Evolutionary conservation across 495 filamentous ascomycete genomes (phyloP).

Genomic region (Talaromyces proteolyticus): DNA sequence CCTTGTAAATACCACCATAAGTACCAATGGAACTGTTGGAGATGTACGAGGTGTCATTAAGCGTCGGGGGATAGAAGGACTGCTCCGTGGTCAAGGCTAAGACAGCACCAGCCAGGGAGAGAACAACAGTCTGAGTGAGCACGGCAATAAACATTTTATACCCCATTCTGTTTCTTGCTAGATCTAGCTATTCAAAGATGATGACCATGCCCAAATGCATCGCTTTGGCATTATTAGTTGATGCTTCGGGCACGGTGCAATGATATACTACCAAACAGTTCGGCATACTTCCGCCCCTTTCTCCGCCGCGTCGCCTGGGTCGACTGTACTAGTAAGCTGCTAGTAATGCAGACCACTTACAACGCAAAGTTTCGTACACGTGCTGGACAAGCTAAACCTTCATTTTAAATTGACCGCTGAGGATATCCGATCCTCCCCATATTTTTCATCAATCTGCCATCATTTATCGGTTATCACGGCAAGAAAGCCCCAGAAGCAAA

Average conservation of each 20-base stretch:
- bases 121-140: background rate
- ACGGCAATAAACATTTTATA: background rate
- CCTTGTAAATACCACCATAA: slow-evolving; percentile 34
- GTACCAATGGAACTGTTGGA: slow-evolving; percentile 30
- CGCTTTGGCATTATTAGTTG: no score
- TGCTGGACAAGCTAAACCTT: background rate
- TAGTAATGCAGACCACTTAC: background rate
- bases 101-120: slow-evolving; percentile 1
- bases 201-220: no score
- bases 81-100: slow-evolving; percentile 14
- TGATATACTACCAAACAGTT: no score
- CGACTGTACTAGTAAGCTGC: no score
- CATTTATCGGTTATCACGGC: no score
- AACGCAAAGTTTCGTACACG: background rate
- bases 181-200: background rate
- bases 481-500: no score
- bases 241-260: no score
- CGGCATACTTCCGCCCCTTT: no score
- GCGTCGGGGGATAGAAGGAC: slow-evolving; percentile 31
- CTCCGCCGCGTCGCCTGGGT: no score
- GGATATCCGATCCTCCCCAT: no score
- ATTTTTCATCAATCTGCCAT: no score
- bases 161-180: background rate
- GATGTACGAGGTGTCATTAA: slow-evolving; percentile 34
- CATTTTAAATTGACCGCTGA: no score